Conservation (phyloP, 2,329 filamentous ascomycete species). For the Beauveria sp. region DNA sequence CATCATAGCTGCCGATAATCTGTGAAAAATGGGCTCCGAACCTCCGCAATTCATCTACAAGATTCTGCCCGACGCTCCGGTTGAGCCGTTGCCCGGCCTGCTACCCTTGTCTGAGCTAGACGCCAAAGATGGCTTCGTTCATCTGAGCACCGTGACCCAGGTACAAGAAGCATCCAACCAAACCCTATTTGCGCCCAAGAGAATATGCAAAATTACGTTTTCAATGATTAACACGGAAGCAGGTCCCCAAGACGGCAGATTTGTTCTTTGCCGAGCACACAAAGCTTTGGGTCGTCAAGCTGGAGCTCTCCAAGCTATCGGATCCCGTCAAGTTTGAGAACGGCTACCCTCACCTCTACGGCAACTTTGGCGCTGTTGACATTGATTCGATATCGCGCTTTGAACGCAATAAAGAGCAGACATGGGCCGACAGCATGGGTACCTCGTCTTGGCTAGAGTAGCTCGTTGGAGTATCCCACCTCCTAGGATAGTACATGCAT, state of each 20-base stretch:
- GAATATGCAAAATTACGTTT: background rate
- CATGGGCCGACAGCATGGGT: constrained; percentile 40
- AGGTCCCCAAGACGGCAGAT: constrained; percentile 39
- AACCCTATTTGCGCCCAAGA: background rate
- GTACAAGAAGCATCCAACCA: constrained; percentile 23
- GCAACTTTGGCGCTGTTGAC: constrained; percentile 46
- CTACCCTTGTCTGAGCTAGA: constrained; percentile 55
- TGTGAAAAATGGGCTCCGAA: constrained; percentile 22
- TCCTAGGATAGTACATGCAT: background rate
- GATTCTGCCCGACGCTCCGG: constrained; percentile 47
- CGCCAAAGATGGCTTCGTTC: constrained; percentile 52
- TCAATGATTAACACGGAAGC: background rate
- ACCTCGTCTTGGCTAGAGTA: constrained; percentile 35
- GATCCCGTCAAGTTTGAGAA: constrained; percentile 47
- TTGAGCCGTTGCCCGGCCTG: constrained; percentile 42
- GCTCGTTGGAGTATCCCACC: background rate
- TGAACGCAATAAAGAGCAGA: constrained; percentile 32
- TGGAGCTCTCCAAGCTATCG: constrained; percentile 40
- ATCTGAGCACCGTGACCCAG: constrained; percentile 51
- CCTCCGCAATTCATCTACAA: constrained; percentile 48
- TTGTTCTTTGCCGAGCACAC: constrained; percentile 34
- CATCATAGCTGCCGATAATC: background rate
- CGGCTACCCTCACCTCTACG: constrained; percentile 53
- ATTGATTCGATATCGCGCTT: constrained; percentile 42
- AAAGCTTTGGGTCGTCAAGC: constrained; percentile 45